Evolutionary conservation across 2,329 filamentous ascomycete genomes (phyloP), one percentile per base, ranked within the genome.

Genomic region (Biscogniauxia marginata): DNA sequence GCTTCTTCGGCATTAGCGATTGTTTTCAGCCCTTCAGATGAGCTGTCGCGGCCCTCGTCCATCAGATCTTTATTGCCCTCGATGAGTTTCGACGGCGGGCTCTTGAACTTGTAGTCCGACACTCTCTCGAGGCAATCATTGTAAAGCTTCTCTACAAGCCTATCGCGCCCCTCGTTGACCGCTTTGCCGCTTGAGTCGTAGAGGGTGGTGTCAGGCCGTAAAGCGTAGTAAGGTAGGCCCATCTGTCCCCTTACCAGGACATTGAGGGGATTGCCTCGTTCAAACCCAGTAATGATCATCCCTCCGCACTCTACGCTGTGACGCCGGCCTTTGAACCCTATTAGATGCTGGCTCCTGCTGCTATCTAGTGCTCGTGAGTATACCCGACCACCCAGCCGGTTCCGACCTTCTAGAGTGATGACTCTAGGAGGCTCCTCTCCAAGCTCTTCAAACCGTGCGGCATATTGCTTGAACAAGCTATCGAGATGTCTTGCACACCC

Each of bases 281-380:
- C 92, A 70, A 98, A 99, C 0, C 95, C 95, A 30, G 96, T 97
- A 59, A 99, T 92, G 58, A 99, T 98, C 81, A 99, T 96, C 54
- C 93, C 95, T 23, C 95, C 95, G 87, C 97, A 96, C 72, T 99
- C 95, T 25, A 91, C 95, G 19, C 93, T 98, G 68, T 88, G 89
- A 50, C 85, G 78, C 59, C 79, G 82, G 7, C 78, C 81, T 75
- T 83, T 71, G 81, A 84, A 74, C 70, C 63, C 78, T 66, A 70
- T 79, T 74, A 69, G 85, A 64, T 62, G 75, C 73, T 68, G 78
- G 69, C 54, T 78, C 73, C 71, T 83, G 72, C 77, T 88, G 76
- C 77, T 85, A 80, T 78, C 77, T 60, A 88, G 81, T 21, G 82
- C 75, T 52, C 83, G 91, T 52, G 95, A 99, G 74, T 97, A 98